Evolutionary conservation across 371 early-diverging fungal genomes (phyloP).

Genomic region (Actinomortierella ambigua): DNA sequence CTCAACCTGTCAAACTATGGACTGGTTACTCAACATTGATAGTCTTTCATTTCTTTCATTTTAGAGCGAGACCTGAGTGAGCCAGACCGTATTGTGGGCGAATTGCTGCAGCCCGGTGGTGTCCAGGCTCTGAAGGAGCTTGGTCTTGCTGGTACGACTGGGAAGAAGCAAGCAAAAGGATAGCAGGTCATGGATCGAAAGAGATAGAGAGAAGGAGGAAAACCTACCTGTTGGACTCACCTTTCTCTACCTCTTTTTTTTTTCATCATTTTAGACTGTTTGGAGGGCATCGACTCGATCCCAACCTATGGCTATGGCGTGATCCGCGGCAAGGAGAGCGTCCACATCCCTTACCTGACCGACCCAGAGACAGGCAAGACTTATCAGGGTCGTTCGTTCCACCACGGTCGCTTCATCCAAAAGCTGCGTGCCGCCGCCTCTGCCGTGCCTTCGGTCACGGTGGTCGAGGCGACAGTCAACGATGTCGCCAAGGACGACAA

Average conservation of each 20-base stretch:
- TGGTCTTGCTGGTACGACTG: constrained; percentile 66
- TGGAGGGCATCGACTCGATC: constrained; percentile 89
- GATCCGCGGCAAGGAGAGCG: constrained; percentile 54
- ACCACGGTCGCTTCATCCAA: constrained; percentile 93
- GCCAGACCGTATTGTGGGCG: constrained; percentile 97
- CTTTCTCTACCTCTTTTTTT: neutral
- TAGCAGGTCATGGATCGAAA: too few relatives aligned
- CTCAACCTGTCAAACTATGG: too few relatives aligned
- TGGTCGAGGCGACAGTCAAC: constrained; percentile 76
- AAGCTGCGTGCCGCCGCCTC: constrained; percentile 78
- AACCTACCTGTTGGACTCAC: neutral
- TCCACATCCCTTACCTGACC: constrained; percentile 66
- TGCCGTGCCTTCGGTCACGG: constrained; percentile 66
- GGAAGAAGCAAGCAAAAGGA: neutral
- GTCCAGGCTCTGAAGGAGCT: constrained; percentile 76
- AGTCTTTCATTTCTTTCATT: constrained; percentile 28
- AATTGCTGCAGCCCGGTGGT: constrained; percentile 95
- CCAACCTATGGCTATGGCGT: constrained; percentile 88
- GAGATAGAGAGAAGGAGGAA: neutral
- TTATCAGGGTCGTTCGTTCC: constrained; percentile 82
- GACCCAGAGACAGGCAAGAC: constrained; percentile 53
- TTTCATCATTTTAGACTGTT: constrained; percentile 55
- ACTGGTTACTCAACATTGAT: constrained; percentile 23
- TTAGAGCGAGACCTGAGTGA: constrained; percentile 86
- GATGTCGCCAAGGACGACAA: constrained; percentile 54